phyloP scores from a whole-genome alignment of 139 green algal genomes.

The Penium margaritaceum region DNA sequence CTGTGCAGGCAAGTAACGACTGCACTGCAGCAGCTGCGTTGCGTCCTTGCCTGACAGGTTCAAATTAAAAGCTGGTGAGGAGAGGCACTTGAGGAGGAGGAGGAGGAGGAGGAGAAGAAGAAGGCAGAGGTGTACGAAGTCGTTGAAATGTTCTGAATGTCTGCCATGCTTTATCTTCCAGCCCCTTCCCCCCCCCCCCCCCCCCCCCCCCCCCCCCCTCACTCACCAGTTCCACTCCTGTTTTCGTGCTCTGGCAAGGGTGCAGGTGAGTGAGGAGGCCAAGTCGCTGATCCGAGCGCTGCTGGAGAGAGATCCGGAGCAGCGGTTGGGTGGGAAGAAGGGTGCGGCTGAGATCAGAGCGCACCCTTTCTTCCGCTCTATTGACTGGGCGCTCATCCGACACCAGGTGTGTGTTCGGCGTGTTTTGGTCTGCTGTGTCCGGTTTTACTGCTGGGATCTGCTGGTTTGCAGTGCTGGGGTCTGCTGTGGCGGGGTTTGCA shows the following conservation, averaged over 20 bases:
- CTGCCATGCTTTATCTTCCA: not conserved
- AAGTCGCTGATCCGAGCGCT: slow-evolving; percentile 72
- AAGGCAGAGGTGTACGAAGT: too few species aligned
- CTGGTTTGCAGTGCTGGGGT: not conserved
- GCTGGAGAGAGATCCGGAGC: slow-evolving; percentile 67
- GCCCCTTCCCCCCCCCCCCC: not conserved
- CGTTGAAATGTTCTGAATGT: too few species aligned
- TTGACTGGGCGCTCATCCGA: slow-evolving; percentile 83
- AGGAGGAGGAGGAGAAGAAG: too few species aligned
- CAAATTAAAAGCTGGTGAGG: too few species aligned
- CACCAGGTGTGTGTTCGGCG: not conserved
- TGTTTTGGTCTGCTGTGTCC: not conserved
- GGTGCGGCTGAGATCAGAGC: slow-evolving; percentile 90
- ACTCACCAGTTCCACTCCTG: not conserved
- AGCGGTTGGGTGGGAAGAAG: slow-evolving; percentile 58
- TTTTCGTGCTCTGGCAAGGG: slow-evolving; percentile 48
- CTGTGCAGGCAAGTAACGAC: not conserved
- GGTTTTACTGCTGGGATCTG: not conserved
- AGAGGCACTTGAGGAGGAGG: too few species aligned
- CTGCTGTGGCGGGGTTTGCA: not conserved
- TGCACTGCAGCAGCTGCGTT: too few species aligned
- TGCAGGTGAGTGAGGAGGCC: slow-evolving; percentile 53
- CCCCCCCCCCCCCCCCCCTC: not conserved
- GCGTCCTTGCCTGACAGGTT: too few species aligned
- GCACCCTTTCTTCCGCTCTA: slow-evolving; percentile 78